Evolutionary conservation across 345 rosid genomes (phyloP), one percentile per base, ranked within the genome.

Genomic region (Syzygium grande): DNA sequence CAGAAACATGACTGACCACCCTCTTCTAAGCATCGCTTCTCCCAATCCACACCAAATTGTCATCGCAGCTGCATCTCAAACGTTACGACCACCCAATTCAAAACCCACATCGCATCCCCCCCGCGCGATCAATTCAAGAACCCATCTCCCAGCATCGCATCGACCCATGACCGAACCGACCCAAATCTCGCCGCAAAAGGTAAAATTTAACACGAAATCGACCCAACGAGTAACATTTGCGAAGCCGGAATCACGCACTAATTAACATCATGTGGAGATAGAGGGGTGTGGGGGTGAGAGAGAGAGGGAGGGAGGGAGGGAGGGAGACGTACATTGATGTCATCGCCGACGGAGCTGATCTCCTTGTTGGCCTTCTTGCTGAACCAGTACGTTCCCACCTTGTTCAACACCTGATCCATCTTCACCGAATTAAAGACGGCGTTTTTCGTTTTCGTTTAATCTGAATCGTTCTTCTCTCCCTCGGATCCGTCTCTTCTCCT

Each of bases 331-430:
- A 97, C 99, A 86, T 92, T 96, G 91, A 96, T 88, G 63, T 96
- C 99, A 85, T 96, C 95, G 68, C 97, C 98, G 87, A 98, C 98
- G 73, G 98, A 94, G 88, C 86, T 90, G 88, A 98, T 27, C 94
- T 95, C 98, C 92, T 94, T 96, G 97, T 84, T 95, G 41, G 99
- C 98, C 90, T 86, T 95, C 88, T 93, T 87, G 51, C 96, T 94
- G 54, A 96, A 78, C 97, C 98, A 95, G 88, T 93, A 96, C 11
- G 99, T 95, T 21, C 99, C 99, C 10, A 96, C 97, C 92, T 96
- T 98, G 95, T 93, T 95, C 89, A 98, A 3, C 51, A 98, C 89
- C 92, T 96, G 98, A 96, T 98, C 99, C 99, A 98, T 96, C 59
- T 27, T 78, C 73, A 38, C 83, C 83, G 49, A 10, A 73, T 34